These are phyloP conservation scores for Alnus glutinosa DNA, from an alignment of 306 rosid species.

Conservation along the genomic window DNA sequence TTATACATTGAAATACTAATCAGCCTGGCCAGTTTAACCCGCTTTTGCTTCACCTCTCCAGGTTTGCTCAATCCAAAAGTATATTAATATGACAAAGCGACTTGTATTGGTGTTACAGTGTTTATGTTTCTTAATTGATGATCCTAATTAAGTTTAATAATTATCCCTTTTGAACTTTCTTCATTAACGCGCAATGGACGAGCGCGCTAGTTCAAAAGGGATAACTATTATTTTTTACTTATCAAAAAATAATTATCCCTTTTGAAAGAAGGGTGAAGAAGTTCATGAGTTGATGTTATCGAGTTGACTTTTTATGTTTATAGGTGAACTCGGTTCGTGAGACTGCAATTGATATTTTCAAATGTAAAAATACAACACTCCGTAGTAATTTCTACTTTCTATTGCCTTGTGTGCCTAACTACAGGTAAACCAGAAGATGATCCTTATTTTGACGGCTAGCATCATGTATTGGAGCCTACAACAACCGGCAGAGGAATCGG, in stretches of 20 bases:
- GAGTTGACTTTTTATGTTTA: background rate
- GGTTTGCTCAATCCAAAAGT: background rate
- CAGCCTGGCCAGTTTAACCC: background rate
- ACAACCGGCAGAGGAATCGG: constrained; percentile 50
- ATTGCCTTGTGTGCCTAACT: constrained; percentile 12
- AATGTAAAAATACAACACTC: background rate
- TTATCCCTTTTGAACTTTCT: background rate
- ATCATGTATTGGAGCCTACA: constrained; percentile 98
- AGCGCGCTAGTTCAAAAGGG: too few relatives aligned
- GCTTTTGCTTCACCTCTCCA: background rate
- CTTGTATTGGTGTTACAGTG: background rate
- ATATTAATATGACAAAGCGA: background rate
- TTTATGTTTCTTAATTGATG: background rate
- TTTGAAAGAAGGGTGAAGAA: background rate
- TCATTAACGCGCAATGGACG: too few relatives aligned
- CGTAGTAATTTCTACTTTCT: background rate
- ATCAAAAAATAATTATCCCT: background rate
- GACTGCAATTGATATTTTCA: background rate
- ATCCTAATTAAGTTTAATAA: background rate
- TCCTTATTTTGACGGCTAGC: constrained; percentile 88
- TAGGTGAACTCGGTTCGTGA: background rate
- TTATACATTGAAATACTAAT: background rate
- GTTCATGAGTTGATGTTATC: background rate
- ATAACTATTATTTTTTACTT: too few relatives aligned
- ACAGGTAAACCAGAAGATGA: constrained; percentile 97